A percentile compares a stretch with the other conserved stretches of the same genome.
These are phyloP conservation scores for Teunomyces gatunensis DNA, from an alignment of 805 yeast species.

Conservation along the genomic window DNA sequence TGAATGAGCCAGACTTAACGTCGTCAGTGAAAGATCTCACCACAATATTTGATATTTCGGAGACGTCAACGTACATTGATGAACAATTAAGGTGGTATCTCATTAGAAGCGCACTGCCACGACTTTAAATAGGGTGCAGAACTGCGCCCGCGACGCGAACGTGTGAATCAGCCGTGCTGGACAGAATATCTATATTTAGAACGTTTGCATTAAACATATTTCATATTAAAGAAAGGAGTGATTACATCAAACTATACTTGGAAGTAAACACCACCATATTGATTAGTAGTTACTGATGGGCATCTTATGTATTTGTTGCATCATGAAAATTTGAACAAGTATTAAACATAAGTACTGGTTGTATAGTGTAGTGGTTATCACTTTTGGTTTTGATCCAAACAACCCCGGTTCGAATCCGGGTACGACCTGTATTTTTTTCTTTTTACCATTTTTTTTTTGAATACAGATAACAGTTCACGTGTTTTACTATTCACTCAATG, in stretches of 20 bases:
- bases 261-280: no score
- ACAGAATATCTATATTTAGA: not conserved
- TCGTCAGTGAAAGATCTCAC: constrained; percentile 11
- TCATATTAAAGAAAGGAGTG: no score
- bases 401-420: constrained; percentile 88
- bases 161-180: not conserved
- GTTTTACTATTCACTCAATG: not conserved
- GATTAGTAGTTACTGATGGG: not conserved
- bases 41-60: not conserved
- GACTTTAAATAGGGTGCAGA: not conserved
- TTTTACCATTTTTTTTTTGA: not conserved
- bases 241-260: no score
- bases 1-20: constrained; percentile 49
- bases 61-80: constrained; percentile 8
- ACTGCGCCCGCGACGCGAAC: not conserved
- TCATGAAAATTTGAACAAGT: no score
- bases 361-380: constrained; percentile 80
- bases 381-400: constrained; percentile 78
- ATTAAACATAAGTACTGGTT: constrained; percentile 19
- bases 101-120: not conserved
- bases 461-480: not conserved
- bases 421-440: constrained; percentile 50
- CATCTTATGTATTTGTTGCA: no score
- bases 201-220: no score
- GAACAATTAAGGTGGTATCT: not conserved